Evolutionary conservation across 805 yeast species (phyloP), one percentile per base, ranked within the genome.

Genomic region (Wickerhamiella alocasiicola): DNA sequence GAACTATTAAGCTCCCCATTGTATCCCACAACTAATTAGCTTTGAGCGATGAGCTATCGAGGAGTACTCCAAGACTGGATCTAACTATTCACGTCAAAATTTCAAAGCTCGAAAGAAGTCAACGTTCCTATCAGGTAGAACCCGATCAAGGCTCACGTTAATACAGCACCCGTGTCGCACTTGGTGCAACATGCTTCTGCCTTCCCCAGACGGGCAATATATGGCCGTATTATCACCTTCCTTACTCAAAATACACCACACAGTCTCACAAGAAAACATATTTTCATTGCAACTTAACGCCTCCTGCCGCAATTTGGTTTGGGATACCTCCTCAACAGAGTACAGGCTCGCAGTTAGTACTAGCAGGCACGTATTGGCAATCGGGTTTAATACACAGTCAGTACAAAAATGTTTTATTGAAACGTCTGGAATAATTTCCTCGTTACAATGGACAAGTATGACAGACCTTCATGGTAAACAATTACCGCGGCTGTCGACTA

Each of bases 301-400:
- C 4, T n/a, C 17, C 7, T 32, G 26, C 12, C 4, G 11, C 25
- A 20, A 4, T 21, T 17, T 32, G 5, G 13, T 17, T n/a, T 32
- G 36, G 36, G 36, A 32, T 32, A n/a, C 36, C 5, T n/a, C 27
- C n/a, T n/a, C n/a, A n/a, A n/a, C n/a, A 9, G 36, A 32, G 27
- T 32, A 32, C 13, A 9, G 36, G 17, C 26, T 32, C n/a, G 36
- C 17, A 6, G 11, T 21, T 3, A 18, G 7, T 5, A 4, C 36
- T 3, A 12, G 20, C 5, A 4, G 17, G 3, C 36, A 32, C 7
- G 17, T 32, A 4, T 4, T 32, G 4, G 36, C 36, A 9, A 21
- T 32, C n/a, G 9, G 36, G 36, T 3, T 32, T 32, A 13, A 20
- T 17, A n/a, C 9, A 9, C 4, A n/a, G 12, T 20, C 5, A 20